Conservation (phyloP, 2,329 filamentous ascomycete genomes). For the Venturia nashicola region DNA sequence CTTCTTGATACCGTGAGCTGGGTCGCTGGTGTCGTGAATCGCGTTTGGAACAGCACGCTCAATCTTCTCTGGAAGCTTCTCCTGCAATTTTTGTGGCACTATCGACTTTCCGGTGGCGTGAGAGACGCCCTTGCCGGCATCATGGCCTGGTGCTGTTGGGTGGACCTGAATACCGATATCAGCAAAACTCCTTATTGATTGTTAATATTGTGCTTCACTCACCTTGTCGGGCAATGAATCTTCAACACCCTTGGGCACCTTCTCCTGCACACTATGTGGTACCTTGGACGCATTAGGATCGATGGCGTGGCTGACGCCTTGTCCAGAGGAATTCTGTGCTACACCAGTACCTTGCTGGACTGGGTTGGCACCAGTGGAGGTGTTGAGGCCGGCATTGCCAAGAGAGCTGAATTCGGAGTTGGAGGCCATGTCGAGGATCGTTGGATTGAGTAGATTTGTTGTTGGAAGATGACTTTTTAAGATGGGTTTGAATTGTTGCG, state of each 20-base stretch:
- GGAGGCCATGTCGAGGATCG: not conserved
- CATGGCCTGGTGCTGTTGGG: not conserved
- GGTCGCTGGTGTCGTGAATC: constrained; percentile 28
- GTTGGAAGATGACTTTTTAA: not conserved
- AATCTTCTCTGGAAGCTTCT: constrained; percentile 31
- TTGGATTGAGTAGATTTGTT: not conserved
- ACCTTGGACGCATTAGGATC: constrained; percentile 22
- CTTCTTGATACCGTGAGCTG: constrained; percentile 1
- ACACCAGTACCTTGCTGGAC: not conserved
- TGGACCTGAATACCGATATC: not conserved
- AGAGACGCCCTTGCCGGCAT: constrained; percentile 22
- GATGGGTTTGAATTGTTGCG: not conserved
- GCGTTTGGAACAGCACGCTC: constrained; percentile 31
- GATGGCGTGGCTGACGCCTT: constrained; percentile 29
- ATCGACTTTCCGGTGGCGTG: constrained; percentile 28
- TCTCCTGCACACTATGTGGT: constrained; percentile 26
- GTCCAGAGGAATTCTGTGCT: constrained; percentile 21
- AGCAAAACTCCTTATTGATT: not conserved
- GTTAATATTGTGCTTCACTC: not conserved
- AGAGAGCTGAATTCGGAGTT: not conserved
- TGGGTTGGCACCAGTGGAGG: constrained; percentile 14
- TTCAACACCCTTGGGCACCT: constrained; percentile 25
- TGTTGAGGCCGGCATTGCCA: not conserved
- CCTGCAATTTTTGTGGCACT: constrained; percentile 31
- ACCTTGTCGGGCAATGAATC: constrained; percentile 25